Conservation (phyloP, 2,329 filamentous ascomycete genomes). For the Trichophyton verrucosum region DNA sequence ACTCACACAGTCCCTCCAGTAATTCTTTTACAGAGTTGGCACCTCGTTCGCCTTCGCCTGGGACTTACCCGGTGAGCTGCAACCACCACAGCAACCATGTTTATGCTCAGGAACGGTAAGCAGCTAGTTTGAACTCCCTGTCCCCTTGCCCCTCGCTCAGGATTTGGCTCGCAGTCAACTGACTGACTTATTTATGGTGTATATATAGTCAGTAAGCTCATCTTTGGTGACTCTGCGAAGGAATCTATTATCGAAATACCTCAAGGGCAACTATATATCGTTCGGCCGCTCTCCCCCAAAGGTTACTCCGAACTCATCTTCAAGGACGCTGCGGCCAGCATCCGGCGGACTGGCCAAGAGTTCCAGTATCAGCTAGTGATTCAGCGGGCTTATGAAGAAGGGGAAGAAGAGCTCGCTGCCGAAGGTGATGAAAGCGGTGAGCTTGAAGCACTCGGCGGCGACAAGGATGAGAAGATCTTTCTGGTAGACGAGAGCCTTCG, state of each 20-base stretch:
- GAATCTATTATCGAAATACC: slow-evolving; percentile 89
- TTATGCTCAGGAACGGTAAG: slow-evolving; percentile 45
- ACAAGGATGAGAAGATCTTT: slow-evolving; percentile 96
- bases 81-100: slow-evolving; percentile 31
- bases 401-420: slow-evolving; percentile 84
- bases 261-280: slow-evolving; percentile 93
- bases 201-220: slow-evolving; percentile 68
- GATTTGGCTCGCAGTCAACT: too few relatives aligned
- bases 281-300: slow-evolving; percentile 87
- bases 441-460: slow-evolving; percentile 55
- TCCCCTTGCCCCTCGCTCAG: slow-evolving; percentile 16
- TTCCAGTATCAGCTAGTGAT: slow-evolving; percentile 96
- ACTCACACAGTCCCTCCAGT: too few relatives aligned
- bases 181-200: background rate
- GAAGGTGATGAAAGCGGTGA: slow-evolving; percentile 76
- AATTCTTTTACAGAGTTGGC: background rate
- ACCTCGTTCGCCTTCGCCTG: background rate
- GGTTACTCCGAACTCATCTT: slow-evolving; percentile 98
- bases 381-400: slow-evolving; percentile 93
- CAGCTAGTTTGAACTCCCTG: slow-evolving; percentile 15
- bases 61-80: background rate
- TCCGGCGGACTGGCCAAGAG: slow-evolving; percentile 84
- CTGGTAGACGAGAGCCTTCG: slow-evolving; percentile 84
- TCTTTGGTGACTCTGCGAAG: slow-evolving; percentile 80
- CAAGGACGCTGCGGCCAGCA: slow-evolving; percentile 86